Percentiles rank a stretch among this genome's conserved stretches.
Conservation (phyloP, 768 basidiomycete genomes). For the Boletus fagicola region DNA sequence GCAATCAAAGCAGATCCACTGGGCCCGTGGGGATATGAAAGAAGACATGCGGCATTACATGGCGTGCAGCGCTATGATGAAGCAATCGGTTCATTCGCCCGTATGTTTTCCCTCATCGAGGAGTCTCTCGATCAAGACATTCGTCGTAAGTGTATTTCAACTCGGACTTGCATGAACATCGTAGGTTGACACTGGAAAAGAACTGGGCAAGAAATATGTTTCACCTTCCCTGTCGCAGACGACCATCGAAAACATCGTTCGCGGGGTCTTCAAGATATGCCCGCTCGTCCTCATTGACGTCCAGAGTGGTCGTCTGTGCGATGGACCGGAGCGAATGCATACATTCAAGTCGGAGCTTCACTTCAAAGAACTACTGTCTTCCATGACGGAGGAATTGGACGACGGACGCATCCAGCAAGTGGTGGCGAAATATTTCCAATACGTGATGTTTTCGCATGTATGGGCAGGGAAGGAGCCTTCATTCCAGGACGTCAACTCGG, state of each 20-base stretch:
- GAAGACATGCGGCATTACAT: conserved; percentile 1
- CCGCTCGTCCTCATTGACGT: background rate
- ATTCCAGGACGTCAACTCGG: conserved; percentile 7
- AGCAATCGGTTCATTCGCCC: background rate
- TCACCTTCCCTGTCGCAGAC: background rate
- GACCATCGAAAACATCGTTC: background rate
- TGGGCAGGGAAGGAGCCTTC: conserved; percentile 1
- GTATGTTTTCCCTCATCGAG: background rate
- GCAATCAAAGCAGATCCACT: conserved; percentile 1
- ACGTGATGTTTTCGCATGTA: background rate
- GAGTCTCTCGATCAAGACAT: background rate
- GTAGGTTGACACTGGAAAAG: background rate
- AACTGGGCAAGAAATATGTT: background rate
- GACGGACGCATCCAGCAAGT: background rate
- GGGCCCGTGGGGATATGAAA: background rate
- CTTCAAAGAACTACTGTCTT: conserved; percentile 9
- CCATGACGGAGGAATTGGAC: conserved; percentile 9
- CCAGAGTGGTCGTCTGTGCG: background rate
- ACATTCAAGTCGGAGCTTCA: background rate
- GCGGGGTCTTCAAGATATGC: background rate
- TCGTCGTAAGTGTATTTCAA: background rate
- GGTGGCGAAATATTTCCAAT: background rate
- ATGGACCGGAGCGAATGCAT: background rate
- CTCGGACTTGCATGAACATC: fast-evolving
- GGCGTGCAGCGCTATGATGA: conserved; percentile 2